These are phyloP conservation scores for Acacia pycnantha DNA, from an alignment of 331 rosid genomes.

Conservation along the genomic window DNA sequence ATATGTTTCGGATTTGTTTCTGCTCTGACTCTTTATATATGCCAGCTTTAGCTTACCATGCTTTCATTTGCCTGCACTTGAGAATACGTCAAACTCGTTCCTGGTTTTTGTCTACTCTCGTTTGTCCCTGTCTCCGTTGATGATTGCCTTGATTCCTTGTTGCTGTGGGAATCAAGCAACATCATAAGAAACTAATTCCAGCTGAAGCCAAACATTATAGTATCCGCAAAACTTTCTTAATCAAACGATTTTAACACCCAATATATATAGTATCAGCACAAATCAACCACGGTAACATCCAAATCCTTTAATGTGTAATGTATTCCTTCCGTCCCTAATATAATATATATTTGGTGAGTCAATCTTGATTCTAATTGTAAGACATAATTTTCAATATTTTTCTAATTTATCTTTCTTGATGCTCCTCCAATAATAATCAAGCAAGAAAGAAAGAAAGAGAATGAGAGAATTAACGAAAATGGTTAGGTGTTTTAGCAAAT, in stretches of 20 bases:
- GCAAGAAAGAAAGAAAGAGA: too few species aligned
- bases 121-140: conserved; percentile 44
- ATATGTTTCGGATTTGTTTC: background rate
- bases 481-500: too few species aligned
- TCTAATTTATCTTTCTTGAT: too few species aligned
- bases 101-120: conserved; percentile 35
- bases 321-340: too few species aligned
- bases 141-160: conserved; percentile 55
- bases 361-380: too few species aligned
- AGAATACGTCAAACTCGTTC: conserved; percentile 40
- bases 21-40: background rate
- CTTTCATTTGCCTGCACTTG: conserved; percentile 37
- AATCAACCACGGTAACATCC: background rate
- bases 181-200: background rate
- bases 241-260: background rate
- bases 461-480: too few species aligned
- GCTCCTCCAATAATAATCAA: too few species aligned
- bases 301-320: background rate
- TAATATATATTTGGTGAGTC: too few species aligned
- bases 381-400: too few species aligned
- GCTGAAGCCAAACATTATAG: background rate
- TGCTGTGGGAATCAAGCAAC: conserved; percentile 27
- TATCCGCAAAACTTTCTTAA: background rate
- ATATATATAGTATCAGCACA: background rate
- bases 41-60: conserved; percentile 47